Conservation (phyloP, 352 stramenopile genomes). For the Stephanocyclus meneghinianus region DNA sequence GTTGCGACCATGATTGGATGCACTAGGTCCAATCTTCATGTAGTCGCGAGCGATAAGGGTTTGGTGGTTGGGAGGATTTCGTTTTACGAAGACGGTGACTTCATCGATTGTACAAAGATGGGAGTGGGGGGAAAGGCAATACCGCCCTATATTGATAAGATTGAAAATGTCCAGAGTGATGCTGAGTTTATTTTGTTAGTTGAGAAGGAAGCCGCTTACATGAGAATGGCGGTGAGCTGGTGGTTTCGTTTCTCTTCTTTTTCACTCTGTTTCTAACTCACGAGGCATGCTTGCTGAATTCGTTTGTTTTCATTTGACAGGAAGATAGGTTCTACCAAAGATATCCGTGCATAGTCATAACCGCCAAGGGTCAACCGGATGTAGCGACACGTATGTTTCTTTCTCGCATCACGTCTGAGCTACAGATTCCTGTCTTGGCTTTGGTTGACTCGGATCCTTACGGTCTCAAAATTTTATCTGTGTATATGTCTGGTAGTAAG, state of each 20-base stretch:
- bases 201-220: slow-evolving; percentile 90
- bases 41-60: slow-evolving; percentile 88
- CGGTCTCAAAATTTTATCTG: slow-evolving; percentile 88
- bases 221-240: slow-evolving; percentile 83
- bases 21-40: slow-evolving; percentile 86
- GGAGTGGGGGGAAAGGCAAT: slow-evolving; percentile 89
- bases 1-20: slow-evolving; percentile 84
- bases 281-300: neutral
- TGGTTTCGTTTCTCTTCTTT: neutral
- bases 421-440: slow-evolving; percentile 87
- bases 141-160: slow-evolving; percentile 87
- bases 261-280: slow-evolving; percentile 5
- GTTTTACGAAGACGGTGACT: slow-evolving; percentile 86
- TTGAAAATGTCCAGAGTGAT: slow-evolving; percentile 83
- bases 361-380: slow-evolving; percentile 88
- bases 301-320: slow-evolving; percentile 11
- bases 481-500: slow-evolving; percentile 88
- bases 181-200: slow-evolving; percentile 89
- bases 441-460: slow-evolving; percentile 89
- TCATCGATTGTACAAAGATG: slow-evolving; percentile 88
- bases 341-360: slow-evolving; percentile 90
- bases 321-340: slow-evolving; percentile 89
- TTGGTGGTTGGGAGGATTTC: slow-evolving; percentile 86
- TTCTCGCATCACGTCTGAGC: slow-evolving; percentile 77
- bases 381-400: slow-evolving; percentile 87